Evolutionary conservation across 352 stramenopile species (phyloP), one percentile per base, ranked within the genome.

Genomic region (Pythium grandisporangium): DNA sequence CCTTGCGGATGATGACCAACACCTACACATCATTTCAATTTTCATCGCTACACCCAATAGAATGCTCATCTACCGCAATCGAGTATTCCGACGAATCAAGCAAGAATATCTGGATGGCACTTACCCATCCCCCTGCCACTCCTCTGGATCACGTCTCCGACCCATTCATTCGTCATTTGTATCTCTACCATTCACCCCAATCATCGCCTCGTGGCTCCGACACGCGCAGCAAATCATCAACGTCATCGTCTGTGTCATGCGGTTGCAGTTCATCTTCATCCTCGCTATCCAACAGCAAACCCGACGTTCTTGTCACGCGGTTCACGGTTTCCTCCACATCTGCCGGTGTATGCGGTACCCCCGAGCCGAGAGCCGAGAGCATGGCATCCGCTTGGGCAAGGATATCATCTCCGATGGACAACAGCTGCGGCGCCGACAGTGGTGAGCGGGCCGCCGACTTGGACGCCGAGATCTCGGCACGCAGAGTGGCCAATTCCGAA

Each of bases 101-200:
- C 12, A 25, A 20, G 6, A 12, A 23, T n/a, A n/a, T n/a, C n/a
- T n/a, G n/a, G n/a, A n/a, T n/a, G n/a, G n/a, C n/a, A n/a, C n/a
- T n/a, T n/a, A n/a, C n/a, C n/a, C n/a, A n/a, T n/a, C n/a, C n/a
- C n/a, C n/a, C n/a, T n/a, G n/a, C 11, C 29, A 11, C n/a, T 34
- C 29, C n/a, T 11, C 29, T 14, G 29, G 29, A 14, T 11, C 29
- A 34, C 11, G 29, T 34, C n/a, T n/a, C 11, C 11, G 29, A 34
- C 11, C 29, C 11, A n/a, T 11, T 39, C 14, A 17, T 19, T 32
- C 8, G 27, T 14, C 27, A 32, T 14, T 14, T 32, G 27, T 14
- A 32, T 30, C 14, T 38, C 42, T 76, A 84, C 71, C 71, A 84
- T 44, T 84, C 71, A 20, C 71, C 71, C 71, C 71, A 84, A 42